Percentiles rank a stretch among this genome's conserved stretches.
phyloP scores from a whole-genome alignment of 345 rosid genomes.

The Balakata baccata region DNA sequence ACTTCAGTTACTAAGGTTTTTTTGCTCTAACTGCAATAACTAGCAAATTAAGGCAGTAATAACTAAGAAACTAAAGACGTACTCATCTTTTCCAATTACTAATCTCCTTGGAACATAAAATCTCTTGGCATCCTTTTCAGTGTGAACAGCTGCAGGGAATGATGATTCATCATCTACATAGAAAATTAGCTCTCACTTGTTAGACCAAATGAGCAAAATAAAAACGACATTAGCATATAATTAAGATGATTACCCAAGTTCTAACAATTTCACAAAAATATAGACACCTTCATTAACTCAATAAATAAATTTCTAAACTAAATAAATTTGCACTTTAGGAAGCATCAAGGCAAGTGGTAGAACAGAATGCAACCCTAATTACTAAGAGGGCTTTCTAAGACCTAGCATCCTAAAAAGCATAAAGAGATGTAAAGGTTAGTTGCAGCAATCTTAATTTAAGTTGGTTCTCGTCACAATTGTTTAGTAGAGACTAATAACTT shows the following conservation, averaged over 20 bases:
- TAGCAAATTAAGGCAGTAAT: neutral
- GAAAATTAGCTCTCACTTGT: slow-evolving; percentile 9
- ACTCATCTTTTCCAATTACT: slow-evolving; percentile 93
- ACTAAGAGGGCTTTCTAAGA: neutral
- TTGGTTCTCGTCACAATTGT: neutral
- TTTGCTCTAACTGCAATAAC: slow-evolving; percentile 3
- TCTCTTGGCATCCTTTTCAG: slow-evolving; percentile 48
- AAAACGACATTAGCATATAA: neutral
- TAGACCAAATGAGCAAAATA: slow-evolving; percentile 1
- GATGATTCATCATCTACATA: slow-evolving; percentile 55
- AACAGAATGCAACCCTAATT: neutral
- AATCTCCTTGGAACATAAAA: slow-evolving; percentile 82
- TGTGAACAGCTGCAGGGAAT: slow-evolving; percentile 34
- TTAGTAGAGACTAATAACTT: neutral
- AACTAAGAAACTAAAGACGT: slow-evolving; percentile 33
- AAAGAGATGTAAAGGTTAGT: neutral
- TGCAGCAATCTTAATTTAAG: neutral
- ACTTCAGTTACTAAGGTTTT: neutral
- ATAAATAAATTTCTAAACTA: neutral
- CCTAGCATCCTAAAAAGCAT: neutral
- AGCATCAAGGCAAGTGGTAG: neutral
- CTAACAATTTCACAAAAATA: slow-evolving; percentile 1
- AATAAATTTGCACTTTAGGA: neutral
- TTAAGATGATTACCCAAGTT: neutral
- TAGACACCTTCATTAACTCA: neutral